Percentiles rank a stretch among this genome's conserved stretches.
Evolutionary conservation across 73 alveolate species (phyloP).

Genomic region (Paramecium caudatum): DNA sequence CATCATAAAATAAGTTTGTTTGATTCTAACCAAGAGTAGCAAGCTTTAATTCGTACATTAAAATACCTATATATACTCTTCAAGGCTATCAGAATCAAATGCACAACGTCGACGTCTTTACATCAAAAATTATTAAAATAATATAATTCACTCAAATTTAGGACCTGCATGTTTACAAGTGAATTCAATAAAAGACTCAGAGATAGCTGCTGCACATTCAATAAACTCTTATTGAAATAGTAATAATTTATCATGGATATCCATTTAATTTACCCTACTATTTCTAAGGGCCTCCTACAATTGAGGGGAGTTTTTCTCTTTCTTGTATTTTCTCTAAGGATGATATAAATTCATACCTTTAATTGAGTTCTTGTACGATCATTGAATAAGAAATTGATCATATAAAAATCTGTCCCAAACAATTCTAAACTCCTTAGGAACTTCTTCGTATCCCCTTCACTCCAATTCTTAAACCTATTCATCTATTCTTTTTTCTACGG

Average conservation of each 20-base stretch:
- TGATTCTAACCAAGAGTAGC: neutral
- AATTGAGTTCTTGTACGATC: slow-evolving; percentile 25
- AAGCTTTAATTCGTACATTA: neutral
- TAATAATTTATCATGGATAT: too few species aligned
- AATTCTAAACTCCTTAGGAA: slow-evolving; percentile 12
- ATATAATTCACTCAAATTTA: too few species aligned
- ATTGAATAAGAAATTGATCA: slow-evolving; percentile 37
- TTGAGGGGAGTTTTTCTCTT: slow-evolving; percentile 16
- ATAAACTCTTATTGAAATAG: too few species aligned
- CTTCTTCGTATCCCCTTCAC: neutral
- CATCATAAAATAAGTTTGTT: slow-evolving; percentile 18
- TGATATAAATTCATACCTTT: neutral
- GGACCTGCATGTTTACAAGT: too few species aligned
- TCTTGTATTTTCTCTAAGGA: slow-evolving; percentile 6
- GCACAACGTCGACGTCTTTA: slow-evolving; percentile 44
- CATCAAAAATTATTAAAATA: slow-evolving; percentile 3
- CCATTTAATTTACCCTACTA: too few species aligned
- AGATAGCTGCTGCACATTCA: too few species aligned
- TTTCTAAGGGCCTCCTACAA: too few species aligned
- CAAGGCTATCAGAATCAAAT: slow-evolving; percentile 37
- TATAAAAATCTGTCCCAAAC: slow-evolving; percentile 48
- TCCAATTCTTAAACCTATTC: slow-evolving; percentile 34
- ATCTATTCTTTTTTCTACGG: neutral
- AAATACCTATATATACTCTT: slow-evolving; percentile 1
- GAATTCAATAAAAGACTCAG: too few species aligned